Conservation (phyloP, 805 yeast genomes). For the Saccharomycopsis sp. region DNA sequence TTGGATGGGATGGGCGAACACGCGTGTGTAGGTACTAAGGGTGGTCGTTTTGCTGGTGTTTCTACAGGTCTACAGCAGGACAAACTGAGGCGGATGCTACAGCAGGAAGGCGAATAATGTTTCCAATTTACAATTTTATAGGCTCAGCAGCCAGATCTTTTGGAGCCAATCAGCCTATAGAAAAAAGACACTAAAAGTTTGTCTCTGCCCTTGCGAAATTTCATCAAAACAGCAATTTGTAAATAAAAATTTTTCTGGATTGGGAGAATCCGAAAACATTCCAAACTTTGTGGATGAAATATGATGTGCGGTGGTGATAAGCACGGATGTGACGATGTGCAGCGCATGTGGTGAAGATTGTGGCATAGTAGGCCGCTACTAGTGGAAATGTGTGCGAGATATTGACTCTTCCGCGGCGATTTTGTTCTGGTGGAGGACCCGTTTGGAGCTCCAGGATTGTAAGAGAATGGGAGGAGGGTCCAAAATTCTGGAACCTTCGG, state of each 20-base stretch:
- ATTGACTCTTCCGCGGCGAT: not conserved
- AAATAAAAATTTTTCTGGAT: slow-evolving; percentile 1
- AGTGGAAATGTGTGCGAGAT: not conserved
- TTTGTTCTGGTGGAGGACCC: too few relatives aligned
- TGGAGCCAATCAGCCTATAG: not conserved
- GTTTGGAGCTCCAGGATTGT: too few relatives aligned
- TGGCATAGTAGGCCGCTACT: too few relatives aligned
- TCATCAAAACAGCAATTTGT: not conserved
- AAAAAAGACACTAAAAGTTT: not conserved
- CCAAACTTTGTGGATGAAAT: too few relatives aligned
- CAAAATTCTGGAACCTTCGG: not conserved
- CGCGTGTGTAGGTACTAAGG: not conserved
- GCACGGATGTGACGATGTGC: too few relatives aligned
- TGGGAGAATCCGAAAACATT: not conserved
- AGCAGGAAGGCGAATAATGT: not conserved
- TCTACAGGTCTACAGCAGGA: not conserved
- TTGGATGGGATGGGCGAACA: not conserved
- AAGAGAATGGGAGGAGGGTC: not conserved
- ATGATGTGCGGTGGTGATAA: too few relatives aligned
- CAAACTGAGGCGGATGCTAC: too few relatives aligned
- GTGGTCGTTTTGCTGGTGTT: not conserved
- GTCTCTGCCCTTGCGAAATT: not conserved
- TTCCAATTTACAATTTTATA: not conserved
- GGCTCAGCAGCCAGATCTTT: not conserved
- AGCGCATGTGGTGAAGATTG: too few relatives aligned